A percentile compares a stretch with the other conserved stretches of the same genome.
These are phyloP conservation scores for Themeda triandra DNA, from an alignment of 176 grass and related monocot species.

Conservation along the genomic window DNA sequence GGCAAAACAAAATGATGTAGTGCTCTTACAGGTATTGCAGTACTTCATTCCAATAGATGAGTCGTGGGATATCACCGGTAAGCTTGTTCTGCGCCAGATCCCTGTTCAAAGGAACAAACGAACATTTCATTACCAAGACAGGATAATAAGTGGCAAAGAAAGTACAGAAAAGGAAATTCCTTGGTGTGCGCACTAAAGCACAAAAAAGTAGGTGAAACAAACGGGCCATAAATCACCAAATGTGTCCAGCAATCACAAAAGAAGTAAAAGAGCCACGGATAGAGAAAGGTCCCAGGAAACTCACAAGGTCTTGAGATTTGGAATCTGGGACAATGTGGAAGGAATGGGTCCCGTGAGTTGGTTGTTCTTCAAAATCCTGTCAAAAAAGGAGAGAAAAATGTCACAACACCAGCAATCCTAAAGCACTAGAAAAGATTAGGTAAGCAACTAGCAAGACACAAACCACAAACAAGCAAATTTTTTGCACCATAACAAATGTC, in stretches of 20 bases:
- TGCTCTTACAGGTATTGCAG: conserved; percentile 82
- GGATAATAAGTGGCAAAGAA: background rate
- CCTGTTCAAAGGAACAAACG: conserved; percentile 36
- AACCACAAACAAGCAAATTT: conserved; percentile 8
- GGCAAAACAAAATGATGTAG: background rate
- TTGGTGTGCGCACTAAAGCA: conserved; percentile 7
- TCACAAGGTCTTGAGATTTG: conserved; percentile 95
- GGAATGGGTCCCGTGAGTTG: conserved; percentile 93
- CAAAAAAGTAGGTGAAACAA: conserved; percentile 19
- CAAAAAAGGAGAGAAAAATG: conserved; percentile 22
- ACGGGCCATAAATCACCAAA: background rate
- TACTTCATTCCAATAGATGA: conserved; percentile 99
- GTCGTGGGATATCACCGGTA: conserved; percentile 80
- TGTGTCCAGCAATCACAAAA: conserved; percentile 27
- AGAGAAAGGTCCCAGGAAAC: conserved; percentile 34
- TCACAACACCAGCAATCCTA: conserved; percentile 8
- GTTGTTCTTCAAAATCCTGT: conserved; percentile 96
- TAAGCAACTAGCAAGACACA: background rate
- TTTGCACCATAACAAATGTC: background rate
- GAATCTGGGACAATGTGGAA: conserved; percentile 96
- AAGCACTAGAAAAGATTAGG: background rate
- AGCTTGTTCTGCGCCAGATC: conserved; percentile 95
- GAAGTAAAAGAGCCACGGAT: conserved; percentile 24
- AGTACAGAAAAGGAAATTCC: background rate
- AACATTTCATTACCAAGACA: background rate